Evolutionary conservation across 192 early-diverging fungal genomes (phyloP), one percentile per base, ranked within the genome.

Genomic region (Coemansia sp.): DNA sequence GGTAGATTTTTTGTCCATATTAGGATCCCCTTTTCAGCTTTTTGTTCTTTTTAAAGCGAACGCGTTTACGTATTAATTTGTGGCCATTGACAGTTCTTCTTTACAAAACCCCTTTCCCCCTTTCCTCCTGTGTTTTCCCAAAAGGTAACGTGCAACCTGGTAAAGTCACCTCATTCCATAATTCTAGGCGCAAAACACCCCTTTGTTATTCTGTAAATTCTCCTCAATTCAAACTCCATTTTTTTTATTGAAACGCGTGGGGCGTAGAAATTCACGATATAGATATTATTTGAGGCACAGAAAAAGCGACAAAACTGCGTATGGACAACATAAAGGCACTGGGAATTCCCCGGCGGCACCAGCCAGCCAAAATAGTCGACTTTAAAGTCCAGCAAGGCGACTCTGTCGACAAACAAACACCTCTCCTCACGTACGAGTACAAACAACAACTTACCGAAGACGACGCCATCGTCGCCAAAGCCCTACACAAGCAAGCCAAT

Each of bases 311-410:
- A 35, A 35, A 2, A 35, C 32, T 9, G 1, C 8, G 26, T 35
- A 83, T 83, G 76, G 76, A 79, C 18, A 38, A 67, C 9, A 57
- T 64, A 39, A 59, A 75, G 55, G 41, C 58, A 22, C 43, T 83
- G 22, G 56, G 51, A 13, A 72, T 78, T 48, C 75, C 81, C 16
- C 62, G 51, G 47, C 62, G 37, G 32, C 81, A 78, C 56, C 59
- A 71, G 51, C 76, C 81, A 10, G 76, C 75, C n/a, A 78, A 55
- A n/a, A 53, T 83, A 35, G 68, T 83, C 14, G 69, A 66, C 10
- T 37, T 83, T 24, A 68, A 69, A 29, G 68, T 79, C 22, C 53
- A 26, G 13, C 20, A 14, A 0, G 71, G 59, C 16, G 66, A 67
- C 48, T 20, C 22, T 11, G 65, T 79, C 38, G 26, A 63, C 37